These are phyloP conservation scores for Aspergillus alliaceus DNA, from an alignment of 2,329 filamentous ascomycete genomes.

Conservation along the genomic window DNA sequence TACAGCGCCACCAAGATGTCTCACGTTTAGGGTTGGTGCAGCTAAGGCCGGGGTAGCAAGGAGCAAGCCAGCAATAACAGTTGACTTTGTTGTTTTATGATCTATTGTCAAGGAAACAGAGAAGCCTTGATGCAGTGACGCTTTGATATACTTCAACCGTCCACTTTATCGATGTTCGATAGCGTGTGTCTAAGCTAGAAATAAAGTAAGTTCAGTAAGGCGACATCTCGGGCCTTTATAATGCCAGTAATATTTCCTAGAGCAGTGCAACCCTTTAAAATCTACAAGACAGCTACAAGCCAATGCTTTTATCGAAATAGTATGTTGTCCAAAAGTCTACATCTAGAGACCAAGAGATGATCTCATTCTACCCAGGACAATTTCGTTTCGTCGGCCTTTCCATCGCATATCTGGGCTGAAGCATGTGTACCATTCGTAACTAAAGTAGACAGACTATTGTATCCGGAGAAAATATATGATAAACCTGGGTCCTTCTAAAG, in stretches of 20 bases:
- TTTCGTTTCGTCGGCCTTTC: background rate
- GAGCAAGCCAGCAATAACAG: background rate
- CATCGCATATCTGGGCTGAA: background rate
- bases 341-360: background rate
- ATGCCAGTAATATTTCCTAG: too few species aligned
- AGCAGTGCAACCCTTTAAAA: too few species aligned
- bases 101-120: background rate
- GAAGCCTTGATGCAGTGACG: background rate
- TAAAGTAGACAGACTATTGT: background rate
- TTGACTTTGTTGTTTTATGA: background rate
- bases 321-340: background rate
- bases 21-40: background rate
- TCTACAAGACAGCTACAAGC: too few species aligned
- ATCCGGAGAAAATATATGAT: background rate
- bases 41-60: background rate
- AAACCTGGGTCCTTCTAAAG: background rate
- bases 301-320: too few species aligned
- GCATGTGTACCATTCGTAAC: background rate
- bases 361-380: background rate
- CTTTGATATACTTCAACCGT: too few species aligned
- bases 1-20: background rate
- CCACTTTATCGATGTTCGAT: too few species aligned
- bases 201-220: too few species aligned
- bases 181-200: too few species aligned
- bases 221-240: too few species aligned